phyloP scores from a whole-genome alignment of 306 rosid species.

The Prinsepia uniflora region DNA sequence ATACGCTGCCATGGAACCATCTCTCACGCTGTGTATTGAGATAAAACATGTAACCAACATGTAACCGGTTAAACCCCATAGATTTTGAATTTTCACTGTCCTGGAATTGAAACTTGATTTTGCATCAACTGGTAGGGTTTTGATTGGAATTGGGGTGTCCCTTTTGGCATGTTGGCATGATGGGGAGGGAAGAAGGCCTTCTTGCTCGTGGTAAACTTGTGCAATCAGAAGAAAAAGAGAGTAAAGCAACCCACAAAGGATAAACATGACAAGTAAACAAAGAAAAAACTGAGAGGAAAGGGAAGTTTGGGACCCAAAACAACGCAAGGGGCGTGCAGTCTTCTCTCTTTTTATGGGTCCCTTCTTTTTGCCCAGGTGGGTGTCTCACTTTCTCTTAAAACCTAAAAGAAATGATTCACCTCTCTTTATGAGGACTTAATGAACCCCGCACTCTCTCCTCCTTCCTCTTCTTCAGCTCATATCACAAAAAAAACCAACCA shows the following conservation, averaged over 20 bases:
- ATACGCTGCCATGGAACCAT: no score
- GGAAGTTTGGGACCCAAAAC: conserved; percentile 51
- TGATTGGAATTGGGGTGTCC: neutral
- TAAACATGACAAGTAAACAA: conserved; percentile 46
- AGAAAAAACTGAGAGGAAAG: conserved; percentile 37
- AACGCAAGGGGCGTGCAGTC: conserved; percentile 45
- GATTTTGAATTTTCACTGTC: neutral
- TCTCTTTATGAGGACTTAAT: conserved; percentile 39
- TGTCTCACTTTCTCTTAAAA: conserved; percentile 58
- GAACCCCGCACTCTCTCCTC: neutral
- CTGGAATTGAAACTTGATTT: neutral
- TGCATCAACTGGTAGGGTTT: neutral
- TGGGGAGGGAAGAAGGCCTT: conserved; percentile 27
- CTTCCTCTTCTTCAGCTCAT: conserved; percentile 4
- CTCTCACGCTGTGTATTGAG: no score
- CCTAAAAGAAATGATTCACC: conserved; percentile 42
- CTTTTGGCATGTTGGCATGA: conserved; percentile 29
- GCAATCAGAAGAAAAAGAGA: conserved; percentile 29
- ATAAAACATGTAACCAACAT: neutral
- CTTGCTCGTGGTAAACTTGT: conserved; percentile 44
- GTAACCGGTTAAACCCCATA: no score
- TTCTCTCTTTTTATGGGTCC: conserved; percentile 21
- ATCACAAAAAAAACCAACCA: conserved; percentile 10
- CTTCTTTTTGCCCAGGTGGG: conserved; percentile 32
- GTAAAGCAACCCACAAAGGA: conserved; percentile 1